phyloP scores from a whole-genome alignment of 2,329 filamentous ascomycete genomes.

The Calonectria multiphialidica region DNA sequence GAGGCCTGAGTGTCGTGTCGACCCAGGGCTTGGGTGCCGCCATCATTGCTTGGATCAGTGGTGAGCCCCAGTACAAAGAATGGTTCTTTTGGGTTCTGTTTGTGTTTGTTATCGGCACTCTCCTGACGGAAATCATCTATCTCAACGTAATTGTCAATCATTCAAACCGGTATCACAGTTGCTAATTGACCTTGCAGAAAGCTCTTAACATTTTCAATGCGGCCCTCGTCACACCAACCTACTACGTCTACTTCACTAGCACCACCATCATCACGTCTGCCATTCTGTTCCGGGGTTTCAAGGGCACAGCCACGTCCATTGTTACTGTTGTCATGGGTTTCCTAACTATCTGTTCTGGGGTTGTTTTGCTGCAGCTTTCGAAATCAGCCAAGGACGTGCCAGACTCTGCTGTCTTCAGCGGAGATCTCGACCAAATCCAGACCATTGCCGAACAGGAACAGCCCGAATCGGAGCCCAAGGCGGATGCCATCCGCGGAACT shows the following conservation, averaged over 20 bases:
- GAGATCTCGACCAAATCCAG: constrained; percentile 93
- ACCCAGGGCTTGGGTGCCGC: constrained; percentile 94
- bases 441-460: constrained; percentile 96
- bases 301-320: constrained; percentile 84
- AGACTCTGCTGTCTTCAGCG: constrained; percentile 90
- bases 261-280: constrained; percentile 95
- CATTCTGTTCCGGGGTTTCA: constrained; percentile 93
- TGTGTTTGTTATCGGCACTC: constrained; percentile 89
- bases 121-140: constrained; percentile 94
- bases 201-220: constrained; percentile 97
- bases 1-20: constrained; percentile 92
- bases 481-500: constrained; percentile 92
- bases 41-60: constrained; percentile 86
- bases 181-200: constrained; percentile 77
- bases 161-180: constrained; percentile 17
- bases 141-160: constrained; percentile 77
- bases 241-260: constrained; percentile 98
- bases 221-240: constrained; percentile 95
- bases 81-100: constrained; percentile 96
- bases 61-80: constrained; percentile 91
- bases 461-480: constrained; percentile 95
- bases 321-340: constrained; percentile 94
- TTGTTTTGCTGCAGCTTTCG: constrained; percentile 93
- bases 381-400: constrained; percentile 98
- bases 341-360: constrained; percentile 91